Base-by-base conservation (phyloP, 2,329 filamentous ascomycete species). In the Aureobasidium sp. region DNA sequence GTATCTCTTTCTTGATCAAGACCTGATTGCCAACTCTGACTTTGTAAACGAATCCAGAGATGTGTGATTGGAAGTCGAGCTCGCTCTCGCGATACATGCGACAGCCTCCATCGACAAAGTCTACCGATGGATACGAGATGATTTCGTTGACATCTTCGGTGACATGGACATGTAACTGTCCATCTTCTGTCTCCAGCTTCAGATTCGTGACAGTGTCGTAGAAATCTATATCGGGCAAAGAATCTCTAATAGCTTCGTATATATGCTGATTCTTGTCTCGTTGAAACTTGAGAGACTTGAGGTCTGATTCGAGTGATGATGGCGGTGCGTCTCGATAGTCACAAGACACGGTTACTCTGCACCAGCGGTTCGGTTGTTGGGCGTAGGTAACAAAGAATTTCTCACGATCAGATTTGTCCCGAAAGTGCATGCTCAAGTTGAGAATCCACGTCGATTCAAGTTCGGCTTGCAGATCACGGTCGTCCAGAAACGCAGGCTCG, bases 381-480 rank as follows among this genome's bases (percentile, higher is more conserved):
- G 91, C 90, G 73, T 90, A 99, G 0, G 94, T 97, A 65, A 99
- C 87, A 74, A 97, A 99, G 78, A 97, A 97, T 74, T 99, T 99
- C 74, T 99, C 94, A 47, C 93, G 84, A 68, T 90, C 89, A 14
- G 92, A 95, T 69, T 88, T 87, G 76, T 99, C 94, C 63, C 92
- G 86, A 74, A 97, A 99, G 74, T 96, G 91, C 94, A 99, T 97
- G 75, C 91, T 97, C 64, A 97, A 82, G 71, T 99, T 99, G 68
- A 99, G 80, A 64, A 99, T 97, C 94, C 94, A 99, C 70, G 84
- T 87, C 64, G 82, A 84, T 70, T 97, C 91, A 61, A 97, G 82
- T 74, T 97, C 93, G 65, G 89, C 85, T 66, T 88, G 85, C 66
- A 96, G 82, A 68, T 84, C 79, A 58, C 80, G 78, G 59, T 88